Evolutionary conservation across 202 grass and related monocot species (phyloP), one percentile per base, ranked within the genome.

Genomic region (Setaria italica): DNA sequence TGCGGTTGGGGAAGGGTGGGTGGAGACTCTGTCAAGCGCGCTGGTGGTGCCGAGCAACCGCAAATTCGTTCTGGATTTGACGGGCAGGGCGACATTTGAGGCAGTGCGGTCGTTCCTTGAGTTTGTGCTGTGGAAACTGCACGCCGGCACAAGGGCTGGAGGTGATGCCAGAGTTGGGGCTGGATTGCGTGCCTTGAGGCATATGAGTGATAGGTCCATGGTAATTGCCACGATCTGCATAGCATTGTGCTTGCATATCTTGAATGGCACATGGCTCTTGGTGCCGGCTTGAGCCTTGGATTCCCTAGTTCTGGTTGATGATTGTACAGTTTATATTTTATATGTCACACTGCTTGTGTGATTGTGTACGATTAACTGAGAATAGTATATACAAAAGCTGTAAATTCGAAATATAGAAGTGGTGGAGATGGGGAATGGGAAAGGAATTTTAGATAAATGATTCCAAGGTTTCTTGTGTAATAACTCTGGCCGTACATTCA

Each of bases 21-120:
- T 85, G 5, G 57, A 87, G 65, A 84, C 89, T 1, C 72, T 95
- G 54, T 92, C 96, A 7, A 85, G 84, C 16, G 85, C 80, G 13
- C 79, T 95, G 80, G 84, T 87, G 0, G 82, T 86, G 57, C 90
- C 93, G 9, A 72, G 79, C 74, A 99, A 99, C 43, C 75, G 85
- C 83, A 92, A 66, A 37, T 90, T 99, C 9, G 69, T 82, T 25
- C 68, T 99, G 62, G 93, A 99, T 68, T 83, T 99, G 74, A 94
- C 85, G 0, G 93, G 96, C 33, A 92, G 82, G 82, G 82, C 91
- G 8, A 88, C 93, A 14, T 99, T 99, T 14, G 93, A 99, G 85
- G 90, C 88, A 3, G 91, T 94, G 55, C 85, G 78, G 67, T 99
- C 96, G 1, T 99, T 94, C 67, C 96, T 99, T 0, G 96, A 99